Conservation (phyloP, 1,139 yeast species). For the Kodamaea alishanica region DNA sequence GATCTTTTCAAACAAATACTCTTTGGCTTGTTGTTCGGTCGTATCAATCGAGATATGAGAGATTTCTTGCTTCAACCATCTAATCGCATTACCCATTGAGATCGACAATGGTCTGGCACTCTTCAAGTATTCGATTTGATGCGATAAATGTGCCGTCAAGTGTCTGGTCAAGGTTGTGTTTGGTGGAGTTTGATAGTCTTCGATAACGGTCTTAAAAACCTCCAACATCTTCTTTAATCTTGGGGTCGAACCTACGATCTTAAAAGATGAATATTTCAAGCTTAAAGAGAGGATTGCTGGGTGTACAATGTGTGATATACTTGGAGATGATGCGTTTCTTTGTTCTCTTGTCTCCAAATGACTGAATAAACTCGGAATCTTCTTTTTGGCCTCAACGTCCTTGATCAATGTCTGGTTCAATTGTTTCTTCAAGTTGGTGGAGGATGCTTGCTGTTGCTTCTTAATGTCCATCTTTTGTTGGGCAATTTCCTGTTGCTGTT, state of each 20-base stretch:
- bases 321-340: conserved; percentile 62
- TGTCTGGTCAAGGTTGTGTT: conserved; percentile 85
- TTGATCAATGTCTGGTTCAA: conserved; percentile 52
- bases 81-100: conserved; percentile 95
- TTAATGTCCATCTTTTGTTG: conserved; percentile 40
- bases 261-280: conserved; percentile 76
- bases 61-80: conserved; percentile 95
- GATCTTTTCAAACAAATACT: conserved; percentile 60
- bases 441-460: conserved; percentile 28
- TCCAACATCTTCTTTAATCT: conserved; percentile 83
- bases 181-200: conserved; percentile 79
- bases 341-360: conserved; percentile 85
- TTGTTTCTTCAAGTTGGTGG: conserved; percentile 53
- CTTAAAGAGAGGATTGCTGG: conserved; percentile 81
- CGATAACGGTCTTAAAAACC: conserved; percentile 77
- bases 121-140: conserved; percentile 89
- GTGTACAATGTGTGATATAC: conserved; percentile 71
- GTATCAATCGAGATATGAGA: conserved; percentile 71
- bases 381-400: conserved; percentile 34
- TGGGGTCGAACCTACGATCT: conserved; percentile 84
- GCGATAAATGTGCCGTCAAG: conserved; percentile 83
- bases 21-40: conserved; percentile 71
- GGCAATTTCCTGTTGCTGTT: conserved; percentile 39
- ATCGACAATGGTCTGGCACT: conserved; percentile 89
- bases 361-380: conserved; percentile 68